Evolutionary conservation across 2,329 filamentous ascomycete species (phyloP).

Genomic region (Penicillium hesseltinei): DNA sequence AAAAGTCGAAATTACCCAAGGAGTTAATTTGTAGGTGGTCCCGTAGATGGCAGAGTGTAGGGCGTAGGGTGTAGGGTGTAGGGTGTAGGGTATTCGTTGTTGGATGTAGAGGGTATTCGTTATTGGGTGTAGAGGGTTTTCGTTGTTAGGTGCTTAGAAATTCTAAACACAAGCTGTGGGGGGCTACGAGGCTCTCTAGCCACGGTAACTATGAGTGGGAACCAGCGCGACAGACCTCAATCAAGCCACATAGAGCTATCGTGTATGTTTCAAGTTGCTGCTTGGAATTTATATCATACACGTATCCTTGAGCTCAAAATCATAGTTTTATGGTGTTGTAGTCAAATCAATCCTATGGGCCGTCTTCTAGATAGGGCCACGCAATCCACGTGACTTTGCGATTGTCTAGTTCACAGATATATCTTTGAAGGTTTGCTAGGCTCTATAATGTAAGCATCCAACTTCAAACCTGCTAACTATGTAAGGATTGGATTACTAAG

Average conservation of each 20-base stretch:
- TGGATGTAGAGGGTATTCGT: background rate
- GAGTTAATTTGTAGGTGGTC: background rate
- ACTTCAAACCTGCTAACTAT: background rate
- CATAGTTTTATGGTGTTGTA: too few relatives aligned
- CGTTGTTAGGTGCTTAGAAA: background rate
- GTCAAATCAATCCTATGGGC: background rate
- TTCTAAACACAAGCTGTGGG: background rate
- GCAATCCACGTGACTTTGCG: background rate
- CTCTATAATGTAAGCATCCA: too few relatives aligned
- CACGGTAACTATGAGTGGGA: background rate
- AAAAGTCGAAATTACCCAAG: background rate
- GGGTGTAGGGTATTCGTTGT: background rate
- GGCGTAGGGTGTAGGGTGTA: background rate
- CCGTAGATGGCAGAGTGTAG: background rate
- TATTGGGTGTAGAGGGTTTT: background rate
- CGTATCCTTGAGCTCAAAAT: background rate
- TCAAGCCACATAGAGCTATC: background rate
- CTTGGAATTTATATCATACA: fast-evolving
- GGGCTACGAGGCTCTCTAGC: too few relatives aligned
- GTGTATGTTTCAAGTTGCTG: background rate
- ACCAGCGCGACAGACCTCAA: background rate
- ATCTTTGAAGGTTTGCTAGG: background rate
- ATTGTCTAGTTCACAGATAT: background rate
- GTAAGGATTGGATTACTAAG: background rate
- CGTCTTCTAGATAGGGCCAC: background rate